A percentile compares a stretch with the other conserved stretches of the same genome.
phyloP scores from a whole-genome alignment of 208 protist genomes.

The Blastocrithidia nonstop region DNA sequence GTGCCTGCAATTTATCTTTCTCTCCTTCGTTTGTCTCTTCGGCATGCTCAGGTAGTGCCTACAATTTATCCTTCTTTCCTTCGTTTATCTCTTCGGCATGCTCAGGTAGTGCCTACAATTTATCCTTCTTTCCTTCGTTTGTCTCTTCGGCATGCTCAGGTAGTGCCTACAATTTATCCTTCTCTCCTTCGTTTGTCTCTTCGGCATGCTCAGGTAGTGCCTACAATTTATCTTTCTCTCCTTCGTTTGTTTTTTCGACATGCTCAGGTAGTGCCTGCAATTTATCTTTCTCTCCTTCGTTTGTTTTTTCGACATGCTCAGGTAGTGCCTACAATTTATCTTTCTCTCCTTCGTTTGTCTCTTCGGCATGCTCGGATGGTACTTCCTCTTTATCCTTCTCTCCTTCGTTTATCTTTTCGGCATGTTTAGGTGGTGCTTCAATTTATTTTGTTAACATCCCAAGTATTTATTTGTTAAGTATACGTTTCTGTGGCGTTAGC shows the following conservation, averaged over 20 bases:
- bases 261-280: too few relatives aligned
- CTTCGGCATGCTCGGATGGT: background rate
- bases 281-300: background rate
- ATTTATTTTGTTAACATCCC: background rate
- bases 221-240: background rate
- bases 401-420: background rate
- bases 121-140: background rate
- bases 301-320: slow-evolving; percentile 2
- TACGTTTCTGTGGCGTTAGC: too few relatives aligned
- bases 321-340: slow-evolving; percentile 3
- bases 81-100: background rate
- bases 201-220: slow-evolving; percentile 4
- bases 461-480: too few relatives aligned
- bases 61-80: background rate
- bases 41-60: slow-evolving; percentile 1
- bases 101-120: slow-evolving; percentile 3
- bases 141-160: background rate
- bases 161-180: slow-evolving; percentile 2
- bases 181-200: background rate
- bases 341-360: slow-evolving; percentile 1
- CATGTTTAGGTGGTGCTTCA: background rate
- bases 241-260: slow-evolving; percentile 4
- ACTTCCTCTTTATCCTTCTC: slow-evolving; percentile 10
- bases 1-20: slow-evolving; percentile 2
- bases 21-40: background rate